These are phyloP conservation scores for Musa troglodytarum DNA, from an alignment of 176 grass and related monocot species.

Conservation along the genomic window DNA sequence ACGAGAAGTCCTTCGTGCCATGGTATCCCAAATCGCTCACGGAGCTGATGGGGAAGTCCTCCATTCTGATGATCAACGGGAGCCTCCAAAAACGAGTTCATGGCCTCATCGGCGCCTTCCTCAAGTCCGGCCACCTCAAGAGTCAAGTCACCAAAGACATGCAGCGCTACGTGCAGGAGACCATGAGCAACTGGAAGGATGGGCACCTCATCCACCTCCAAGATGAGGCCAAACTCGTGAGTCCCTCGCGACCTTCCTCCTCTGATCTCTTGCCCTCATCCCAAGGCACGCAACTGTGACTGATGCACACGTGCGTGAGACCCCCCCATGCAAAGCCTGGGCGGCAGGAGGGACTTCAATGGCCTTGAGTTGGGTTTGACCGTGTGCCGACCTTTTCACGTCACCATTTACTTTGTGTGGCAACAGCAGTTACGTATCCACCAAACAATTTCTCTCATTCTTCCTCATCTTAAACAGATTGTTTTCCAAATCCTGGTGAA, in stretches of 20 bases:
- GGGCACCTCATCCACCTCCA: constrained; percentile 50
- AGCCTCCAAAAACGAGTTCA: constrained; percentile 67
- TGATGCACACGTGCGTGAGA: background rate
- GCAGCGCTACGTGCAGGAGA: constrained; percentile 38
- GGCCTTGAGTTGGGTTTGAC: constrained; percentile 21
- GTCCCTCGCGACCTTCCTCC: background rate
- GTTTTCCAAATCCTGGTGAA: constrained; percentile 86
- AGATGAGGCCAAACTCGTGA: constrained; percentile 74
- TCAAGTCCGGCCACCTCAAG: constrained; percentile 79
- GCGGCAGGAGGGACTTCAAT: constrained; percentile 8
- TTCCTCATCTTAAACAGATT: background rate
- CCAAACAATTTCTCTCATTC: no score
- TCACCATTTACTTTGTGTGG: background rate
- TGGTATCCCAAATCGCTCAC: constrained; percentile 95
- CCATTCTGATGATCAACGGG: constrained; percentile 83
- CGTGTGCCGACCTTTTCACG: background rate
- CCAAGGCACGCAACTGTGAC: constrained; percentile 3
- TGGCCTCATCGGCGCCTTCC: constrained; percentile 77
- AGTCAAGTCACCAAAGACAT: constrained; percentile 87
- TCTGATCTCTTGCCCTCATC: background rate
- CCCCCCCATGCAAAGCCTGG: constrained; percentile 20
- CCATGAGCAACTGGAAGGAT: constrained; percentile 36
- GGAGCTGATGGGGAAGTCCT: constrained; percentile 93
- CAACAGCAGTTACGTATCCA: no score
- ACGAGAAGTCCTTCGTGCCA: constrained; percentile 64